Conservation (phyloP, 140 eudicot genomes). For the Stevia rebaudiana region DNA sequence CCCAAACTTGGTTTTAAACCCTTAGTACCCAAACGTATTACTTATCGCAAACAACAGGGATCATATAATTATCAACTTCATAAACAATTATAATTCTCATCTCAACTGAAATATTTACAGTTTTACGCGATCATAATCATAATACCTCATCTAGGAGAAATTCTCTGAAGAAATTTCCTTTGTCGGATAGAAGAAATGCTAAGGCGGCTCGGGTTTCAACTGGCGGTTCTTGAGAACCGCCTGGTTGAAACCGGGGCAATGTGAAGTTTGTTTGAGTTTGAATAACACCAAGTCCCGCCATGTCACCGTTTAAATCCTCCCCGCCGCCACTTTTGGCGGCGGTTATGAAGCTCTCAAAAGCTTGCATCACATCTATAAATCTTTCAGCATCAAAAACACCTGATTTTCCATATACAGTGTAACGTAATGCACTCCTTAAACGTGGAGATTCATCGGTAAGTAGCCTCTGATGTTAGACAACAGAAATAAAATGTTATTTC, state of each 20-base stretch:
- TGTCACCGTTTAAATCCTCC: constrained; percentile 70
- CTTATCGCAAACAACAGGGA: too few relatives aligned
- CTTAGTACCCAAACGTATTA: too few relatives aligned
- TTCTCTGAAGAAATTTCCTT: constrained; percentile 96
- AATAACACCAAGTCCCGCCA: constrained; percentile 94
- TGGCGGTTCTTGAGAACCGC: constrained; percentile 45
- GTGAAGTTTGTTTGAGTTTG: constrained; percentile 42
- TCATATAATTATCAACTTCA: too few relatives aligned
- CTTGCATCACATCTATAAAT: constrained; percentile 98
- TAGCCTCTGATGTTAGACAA: constrained; percentile 56
- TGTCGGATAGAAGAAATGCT: constrained; percentile 75
- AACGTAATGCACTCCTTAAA: constrained; percentile 83
- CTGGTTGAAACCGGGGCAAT: constrained; percentile 37
- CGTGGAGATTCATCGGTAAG: constrained; percentile 98
- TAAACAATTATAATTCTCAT: background rate
- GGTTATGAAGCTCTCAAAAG: constrained; percentile 84
- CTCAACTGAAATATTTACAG: background rate
- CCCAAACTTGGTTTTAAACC: too few relatives aligned
- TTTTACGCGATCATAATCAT: background rate
- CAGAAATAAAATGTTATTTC: too few relatives aligned
- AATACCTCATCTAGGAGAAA: constrained; percentile 96
- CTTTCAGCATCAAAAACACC: constrained; percentile 98
- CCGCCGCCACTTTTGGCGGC: constrained; percentile 99
- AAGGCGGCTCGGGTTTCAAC: constrained; percentile 93
- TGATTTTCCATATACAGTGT: constrained; percentile 86